These are phyloP conservation scores for Xylaria sp. DNA, from an alignment of 495 filamentous ascomycete genomes.

Conservation along the genomic window DNA sequence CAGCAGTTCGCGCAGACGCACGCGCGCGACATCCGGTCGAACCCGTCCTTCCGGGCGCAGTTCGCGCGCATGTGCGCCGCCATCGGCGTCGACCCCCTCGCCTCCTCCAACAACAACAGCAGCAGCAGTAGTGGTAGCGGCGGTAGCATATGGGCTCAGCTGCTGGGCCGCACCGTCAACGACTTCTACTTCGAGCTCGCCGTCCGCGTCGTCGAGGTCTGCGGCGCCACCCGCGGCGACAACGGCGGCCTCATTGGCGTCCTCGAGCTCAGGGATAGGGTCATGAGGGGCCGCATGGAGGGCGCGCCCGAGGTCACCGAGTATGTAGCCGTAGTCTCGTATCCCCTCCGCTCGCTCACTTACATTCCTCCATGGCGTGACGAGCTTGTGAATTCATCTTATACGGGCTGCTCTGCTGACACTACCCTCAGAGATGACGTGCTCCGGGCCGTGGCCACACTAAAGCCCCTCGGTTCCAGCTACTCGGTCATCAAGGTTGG, in stretches of 20 bases:
- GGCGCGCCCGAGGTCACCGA: slow-evolving; percentile 77
- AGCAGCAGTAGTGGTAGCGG: slow-evolving; percentile 51
- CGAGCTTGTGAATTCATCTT: not conserved
- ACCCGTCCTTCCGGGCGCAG: slow-evolving; percentile 92
- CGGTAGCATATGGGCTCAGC: slow-evolving; percentile 87
- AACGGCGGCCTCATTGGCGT: slow-evolving; percentile 93
- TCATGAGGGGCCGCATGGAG: slow-evolving; percentile 74
- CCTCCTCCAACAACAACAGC: slow-evolving; percentile 65
- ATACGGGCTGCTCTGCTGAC: not conserved
- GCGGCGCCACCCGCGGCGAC: slow-evolving; percentile 82
- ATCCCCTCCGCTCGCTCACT: not conserved
- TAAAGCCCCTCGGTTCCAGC: slow-evolving; percentile 85
- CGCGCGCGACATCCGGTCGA: slow-evolving; percentile 91
- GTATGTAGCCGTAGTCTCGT: slow-evolving; percentile 44
- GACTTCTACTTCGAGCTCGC: slow-evolving; percentile 99
- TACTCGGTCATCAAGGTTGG: slow-evolving; percentile 86
- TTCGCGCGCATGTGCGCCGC: slow-evolving; percentile 98
- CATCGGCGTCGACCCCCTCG: slow-evolving; percentile 93
- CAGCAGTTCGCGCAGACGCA: slow-evolving; percentile 95
- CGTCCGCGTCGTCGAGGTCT: slow-evolving; percentile 92
- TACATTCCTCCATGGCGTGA: not conserved
- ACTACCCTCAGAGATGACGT: slow-evolving; percentile 76
- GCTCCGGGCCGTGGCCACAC: slow-evolving; percentile 83
- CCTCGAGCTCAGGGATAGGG: slow-evolving; percentile 74
- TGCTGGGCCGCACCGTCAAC: slow-evolving; percentile 88